Evolutionary conservation across 1,139 yeast genomes (phyloP), one percentile per base, ranked within the genome.

Genomic region (Zygoascus meyerae): DNA sequence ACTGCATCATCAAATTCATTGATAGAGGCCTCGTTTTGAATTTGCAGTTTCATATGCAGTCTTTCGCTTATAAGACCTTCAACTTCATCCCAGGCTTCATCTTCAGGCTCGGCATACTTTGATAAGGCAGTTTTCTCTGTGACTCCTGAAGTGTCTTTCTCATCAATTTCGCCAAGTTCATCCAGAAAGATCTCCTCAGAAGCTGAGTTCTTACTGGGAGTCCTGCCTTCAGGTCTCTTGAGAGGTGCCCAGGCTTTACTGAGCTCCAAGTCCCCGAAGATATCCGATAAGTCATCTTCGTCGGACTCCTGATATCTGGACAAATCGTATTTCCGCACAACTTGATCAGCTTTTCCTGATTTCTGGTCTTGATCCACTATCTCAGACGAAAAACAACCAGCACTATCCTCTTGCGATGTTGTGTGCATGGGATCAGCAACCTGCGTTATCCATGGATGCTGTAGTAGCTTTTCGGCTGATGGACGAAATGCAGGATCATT

Each of bases 161-260:
- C 26, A 21, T 21, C 26, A 21, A 21, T 21, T 21, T 21, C 26
- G 4, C 7, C 26, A 21, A 21, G 4, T 21, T 21, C 26, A 21
- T 21, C 26, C 7, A 21, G 7, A 5, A 21, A 21, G 4, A 21
- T 84, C 40, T 90, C 85, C 61, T 92, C 97, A 40, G 78, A 68
- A 0, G 97, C 97, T 40, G 92, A 72, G 0, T 80, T 65, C 41
- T 79, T 71, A 65, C 92, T 97, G 0, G 92, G 97, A 28, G 71
- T 55, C 50, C 96, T 74, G 35, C 67, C 58, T 0, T 83, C 79
- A n/a, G 92, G 90, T 50, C 79, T 77, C 26, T 4, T 5, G 9
- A 45, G 29, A 40, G 40, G 45, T 3, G 49, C 44, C 29, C 42
- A 52, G 2, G 56, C 45, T 33, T 55, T 52, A 17, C 49, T 47